These are phyloP conservation scores for Madurella mycetomatis DNA, from an alignment of 2,329 filamentous ascomycete genomes.

Conservation along the genomic window DNA sequence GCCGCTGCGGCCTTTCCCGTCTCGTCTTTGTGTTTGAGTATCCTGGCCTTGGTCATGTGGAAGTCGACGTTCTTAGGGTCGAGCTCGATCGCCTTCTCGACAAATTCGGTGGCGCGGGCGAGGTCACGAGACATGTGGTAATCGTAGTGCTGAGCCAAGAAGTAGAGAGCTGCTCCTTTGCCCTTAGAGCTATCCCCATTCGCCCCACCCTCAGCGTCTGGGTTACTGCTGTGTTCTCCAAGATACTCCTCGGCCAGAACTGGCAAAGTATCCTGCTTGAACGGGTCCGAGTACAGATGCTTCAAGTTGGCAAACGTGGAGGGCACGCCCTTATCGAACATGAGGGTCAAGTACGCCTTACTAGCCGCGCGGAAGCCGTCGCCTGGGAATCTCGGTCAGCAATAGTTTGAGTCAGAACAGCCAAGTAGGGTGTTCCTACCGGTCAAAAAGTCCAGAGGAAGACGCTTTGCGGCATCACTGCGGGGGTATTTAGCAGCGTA, in stretches of 20 bases:
- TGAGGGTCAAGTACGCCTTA: conserved; percentile 72
- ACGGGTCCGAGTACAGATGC: conserved; percentile 73
- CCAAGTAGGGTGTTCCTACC: conserved; percentile 42
- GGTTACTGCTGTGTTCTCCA: conserved; percentile 44
- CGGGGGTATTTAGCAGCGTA: conserved; percentile 78
- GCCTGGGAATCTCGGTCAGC: conserved; percentile 41
- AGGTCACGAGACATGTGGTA: conserved; percentile 84
- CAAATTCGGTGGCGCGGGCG: conserved; percentile 71
- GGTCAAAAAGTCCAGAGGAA: conserved; percentile 84
- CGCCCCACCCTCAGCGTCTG: conserved; percentile 42
- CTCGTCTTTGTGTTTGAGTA: conserved; percentile 87
- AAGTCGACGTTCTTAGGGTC: conserved; percentile 82
- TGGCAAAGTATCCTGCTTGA: conserved; percentile 73
- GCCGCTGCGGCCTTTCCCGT: conserved; percentile 72
- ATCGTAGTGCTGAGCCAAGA: conserved; percentile 95
- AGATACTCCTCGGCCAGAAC: conserved; percentile 76
- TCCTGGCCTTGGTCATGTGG: conserved; percentile 90
- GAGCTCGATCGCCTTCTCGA: conserved; percentile 77
- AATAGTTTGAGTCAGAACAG: not conserved
- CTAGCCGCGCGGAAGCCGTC: conserved; percentile 76
- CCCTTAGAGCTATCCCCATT: conserved; percentile 54
- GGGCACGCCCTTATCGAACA: conserved; percentile 88
- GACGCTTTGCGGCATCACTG: conserved; percentile 76
- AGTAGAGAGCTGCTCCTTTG: conserved; percentile 78
- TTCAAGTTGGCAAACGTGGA: conserved; percentile 97